Evolutionary conservation across 2,329 filamentous ascomycete genomes (phyloP).

Genomic region (Aspergillus neoniger): DNA sequence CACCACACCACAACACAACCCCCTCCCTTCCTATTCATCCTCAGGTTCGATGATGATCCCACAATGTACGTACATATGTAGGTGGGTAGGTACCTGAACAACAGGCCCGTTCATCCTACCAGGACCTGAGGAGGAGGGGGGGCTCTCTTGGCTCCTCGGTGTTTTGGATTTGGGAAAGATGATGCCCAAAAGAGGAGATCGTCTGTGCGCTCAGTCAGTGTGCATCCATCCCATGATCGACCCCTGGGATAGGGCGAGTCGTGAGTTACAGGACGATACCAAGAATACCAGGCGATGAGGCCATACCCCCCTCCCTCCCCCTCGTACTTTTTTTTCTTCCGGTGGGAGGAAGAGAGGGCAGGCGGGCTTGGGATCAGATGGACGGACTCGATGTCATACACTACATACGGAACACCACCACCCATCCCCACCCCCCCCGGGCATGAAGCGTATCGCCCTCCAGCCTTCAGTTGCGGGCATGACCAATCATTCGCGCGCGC

Average conservation of each 20-base stretch:
- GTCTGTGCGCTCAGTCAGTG: conserved; percentile 22
- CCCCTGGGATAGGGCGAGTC: conserved; percentile 14
- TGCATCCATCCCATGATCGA: conserved; percentile 26
- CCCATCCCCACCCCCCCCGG: background rate
- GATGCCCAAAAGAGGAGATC: conserved; percentile 18
- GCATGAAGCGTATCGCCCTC: conserved; percentile 8
- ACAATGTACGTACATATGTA: background rate
- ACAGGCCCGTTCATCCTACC: conserved; percentile 3
- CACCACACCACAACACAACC: background rate
- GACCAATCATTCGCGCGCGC: conserved; percentile 18
- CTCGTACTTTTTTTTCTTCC: background rate
- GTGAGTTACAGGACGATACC: conserved; percentile 20
- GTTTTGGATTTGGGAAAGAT: background rate
- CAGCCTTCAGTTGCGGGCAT: conserved; percentile 2
- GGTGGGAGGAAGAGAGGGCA: background rate
- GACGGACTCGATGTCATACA: conserved; percentile 23
- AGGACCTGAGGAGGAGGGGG: background rate
- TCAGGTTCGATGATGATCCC: background rate
- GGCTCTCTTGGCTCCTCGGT: conserved; percentile 2
- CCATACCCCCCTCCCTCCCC: conserved; percentile 3
- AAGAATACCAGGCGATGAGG: conserved; percentile 11
- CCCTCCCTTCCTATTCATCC: background rate
- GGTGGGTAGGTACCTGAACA: conserved; percentile 19
- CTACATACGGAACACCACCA: conserved; percentile 4
- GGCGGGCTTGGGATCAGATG: conserved; percentile 22